phyloP scores from a whole-genome alignment of 2,329 filamentous ascomycete genomes.

The Pestalotiopsis sp. region DNA sequence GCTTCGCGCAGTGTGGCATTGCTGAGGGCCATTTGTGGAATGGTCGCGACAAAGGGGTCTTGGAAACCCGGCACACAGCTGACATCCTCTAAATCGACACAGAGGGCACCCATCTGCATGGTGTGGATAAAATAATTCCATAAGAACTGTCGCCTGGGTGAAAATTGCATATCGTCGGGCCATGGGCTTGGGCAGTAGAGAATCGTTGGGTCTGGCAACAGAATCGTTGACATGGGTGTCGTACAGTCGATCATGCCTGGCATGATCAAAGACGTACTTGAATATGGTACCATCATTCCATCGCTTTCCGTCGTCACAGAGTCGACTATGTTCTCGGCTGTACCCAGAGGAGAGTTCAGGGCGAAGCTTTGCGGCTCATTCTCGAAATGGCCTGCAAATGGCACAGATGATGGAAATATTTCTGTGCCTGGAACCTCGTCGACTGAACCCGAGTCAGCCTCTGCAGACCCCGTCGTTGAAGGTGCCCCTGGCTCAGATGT shows the following conservation, averaged over 20 bases:
- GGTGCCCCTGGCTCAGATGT: neutral
- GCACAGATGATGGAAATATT: neutral
- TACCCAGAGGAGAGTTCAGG: neutral
- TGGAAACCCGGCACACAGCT: neutral
- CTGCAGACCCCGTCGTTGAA: neutral
- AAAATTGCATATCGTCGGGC: neutral
- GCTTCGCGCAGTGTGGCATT: neutral
- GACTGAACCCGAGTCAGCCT: neutral
- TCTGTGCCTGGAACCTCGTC: neutral
- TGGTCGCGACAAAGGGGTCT: neutral
- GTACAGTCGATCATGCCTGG: neutral
- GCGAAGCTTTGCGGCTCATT: neutral
- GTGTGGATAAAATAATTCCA: neutral
- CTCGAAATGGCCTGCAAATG: neutral
- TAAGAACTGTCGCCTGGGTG: neutral
- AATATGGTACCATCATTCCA: neutral
- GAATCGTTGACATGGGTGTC: neutral
- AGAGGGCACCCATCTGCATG: neutral
- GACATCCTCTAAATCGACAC: neutral
- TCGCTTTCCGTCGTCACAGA: neutral
- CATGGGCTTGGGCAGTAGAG: neutral
- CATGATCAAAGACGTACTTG: neutral
- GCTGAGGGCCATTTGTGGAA: neutral
- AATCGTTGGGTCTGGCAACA: neutral
- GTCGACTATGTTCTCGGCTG: neutral